Conservation (phyloP, 495 filamentous ascomycete genomes). For the Podospora pseudoanserina region DNA sequence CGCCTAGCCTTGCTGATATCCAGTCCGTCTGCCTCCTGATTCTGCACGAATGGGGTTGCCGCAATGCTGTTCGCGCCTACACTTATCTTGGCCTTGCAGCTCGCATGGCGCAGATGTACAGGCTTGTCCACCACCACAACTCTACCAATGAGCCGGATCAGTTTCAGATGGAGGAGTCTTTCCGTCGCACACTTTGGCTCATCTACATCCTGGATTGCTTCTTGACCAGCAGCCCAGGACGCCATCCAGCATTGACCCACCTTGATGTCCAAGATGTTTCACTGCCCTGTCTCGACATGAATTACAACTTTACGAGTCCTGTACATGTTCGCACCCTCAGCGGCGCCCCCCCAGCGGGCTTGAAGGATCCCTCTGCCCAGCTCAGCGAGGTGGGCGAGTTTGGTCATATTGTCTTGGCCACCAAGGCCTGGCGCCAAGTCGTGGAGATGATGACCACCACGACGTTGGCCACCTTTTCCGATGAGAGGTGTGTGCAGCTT, state of each 20-base stretch:
- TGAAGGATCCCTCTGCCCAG: constrained; percentile 31
- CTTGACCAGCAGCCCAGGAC: constrained; percentile 51
- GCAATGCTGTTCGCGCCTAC: constrained; percentile 51
- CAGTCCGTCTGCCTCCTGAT: constrained; percentile 50
- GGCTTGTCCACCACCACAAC: constrained; percentile 45
- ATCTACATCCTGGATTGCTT: constrained; percentile 53
- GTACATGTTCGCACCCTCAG: constrained; percentile 45
- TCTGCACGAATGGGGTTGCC: constrained; percentile 51
- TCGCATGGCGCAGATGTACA: constrained; percentile 52
- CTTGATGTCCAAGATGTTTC: constrained; percentile 46
- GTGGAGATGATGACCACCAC: constrained; percentile 51
- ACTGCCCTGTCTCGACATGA: constrained; percentile 49
- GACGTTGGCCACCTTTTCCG: constrained; percentile 42
- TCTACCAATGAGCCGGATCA: constrained; percentile 43
- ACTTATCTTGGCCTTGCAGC: constrained; percentile 50
- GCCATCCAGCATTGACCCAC: constrained; percentile 44
- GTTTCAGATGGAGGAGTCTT: constrained; percentile 51
- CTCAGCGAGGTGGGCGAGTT: constrained; percentile 48
- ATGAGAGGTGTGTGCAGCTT: constrained; percentile 41
- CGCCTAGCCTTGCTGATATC: constrained; percentile 49
- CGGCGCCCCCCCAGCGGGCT: constrained; percentile 34
- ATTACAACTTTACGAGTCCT: constrained; percentile 48
- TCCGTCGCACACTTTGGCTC: constrained; percentile 50
- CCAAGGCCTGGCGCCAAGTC: constrained; percentile 50
- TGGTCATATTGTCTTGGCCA: constrained; percentile 50